phyloP scores from a whole-genome alignment of 208 protist genomes.

The Eutreptiella sp. region DNA sequence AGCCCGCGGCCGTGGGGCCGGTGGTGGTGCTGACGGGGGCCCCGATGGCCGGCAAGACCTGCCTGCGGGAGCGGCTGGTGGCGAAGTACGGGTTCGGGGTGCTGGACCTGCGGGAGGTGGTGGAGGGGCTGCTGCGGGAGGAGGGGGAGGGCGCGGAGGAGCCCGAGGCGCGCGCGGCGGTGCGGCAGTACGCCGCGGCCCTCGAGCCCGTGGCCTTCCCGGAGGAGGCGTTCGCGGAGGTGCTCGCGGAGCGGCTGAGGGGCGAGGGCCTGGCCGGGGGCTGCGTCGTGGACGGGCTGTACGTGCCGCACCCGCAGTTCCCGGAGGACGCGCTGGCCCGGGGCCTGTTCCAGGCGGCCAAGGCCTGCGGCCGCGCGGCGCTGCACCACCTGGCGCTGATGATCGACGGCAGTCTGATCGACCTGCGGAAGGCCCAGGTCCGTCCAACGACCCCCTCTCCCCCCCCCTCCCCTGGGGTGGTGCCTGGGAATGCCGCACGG shows the following conservation, averaged over 20 bases:
- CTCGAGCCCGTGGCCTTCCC: not conserved
- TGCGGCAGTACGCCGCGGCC: too few relatives aligned
- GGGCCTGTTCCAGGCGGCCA: not conserved
- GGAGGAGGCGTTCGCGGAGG: slow-evolving; percentile 10
- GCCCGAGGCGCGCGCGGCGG: too few relatives aligned
- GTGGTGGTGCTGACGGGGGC: slow-evolving; percentile 63
- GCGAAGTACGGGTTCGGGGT: slow-evolving; percentile 29
- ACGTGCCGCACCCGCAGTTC: not conserved
- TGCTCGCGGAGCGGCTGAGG: not conserved
- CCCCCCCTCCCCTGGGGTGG: too few relatives aligned
- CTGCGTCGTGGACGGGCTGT: slow-evolving; percentile 18
- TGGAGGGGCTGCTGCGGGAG: not conserved
- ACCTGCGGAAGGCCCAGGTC: slow-evolving; percentile 1
- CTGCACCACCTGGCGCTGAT: slow-evolving; percentile 1
- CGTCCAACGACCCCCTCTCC: too few relatives aligned
- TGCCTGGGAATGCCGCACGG: too few relatives aligned
- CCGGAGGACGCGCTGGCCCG: not conserved
- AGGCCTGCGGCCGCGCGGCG: not conserved
- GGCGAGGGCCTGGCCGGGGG: not conserved
- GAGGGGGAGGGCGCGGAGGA: not conserved
- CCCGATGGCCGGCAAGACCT: slow-evolving; percentile 62
- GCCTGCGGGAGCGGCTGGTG: slow-evolving; percentile 44
- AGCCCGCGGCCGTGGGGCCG: not conserved
- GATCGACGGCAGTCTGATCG: not conserved
- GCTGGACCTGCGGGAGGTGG: slow-evolving; percentile 13